These are phyloP conservation scores for Sclerospora graminicola DNA, from an alignment of 352 stramenopile species.

Conservation along the genomic window DNA sequence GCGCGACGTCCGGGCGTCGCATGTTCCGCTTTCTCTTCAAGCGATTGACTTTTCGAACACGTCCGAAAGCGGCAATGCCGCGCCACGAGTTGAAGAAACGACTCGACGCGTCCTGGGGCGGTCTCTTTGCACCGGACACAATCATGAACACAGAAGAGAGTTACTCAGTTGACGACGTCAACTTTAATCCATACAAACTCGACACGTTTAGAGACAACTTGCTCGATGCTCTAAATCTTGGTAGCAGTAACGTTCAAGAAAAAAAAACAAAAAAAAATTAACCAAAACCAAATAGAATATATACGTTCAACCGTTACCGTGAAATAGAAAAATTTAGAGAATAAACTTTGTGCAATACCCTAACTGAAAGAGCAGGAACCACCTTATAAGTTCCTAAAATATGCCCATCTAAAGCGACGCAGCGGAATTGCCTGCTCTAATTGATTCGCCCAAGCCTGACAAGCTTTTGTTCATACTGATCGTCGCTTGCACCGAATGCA, in stretches of 20 bases:
- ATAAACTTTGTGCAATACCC: too few species aligned
- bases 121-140: constrained; percentile 51
- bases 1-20: constrained; percentile 22
- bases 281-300: too few species aligned
- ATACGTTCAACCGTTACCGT: too few species aligned
- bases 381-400: constrained; percentile 1
- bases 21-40: constrained; percentile 45
- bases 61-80: constrained; percentile 13
- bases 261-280: constrained; percentile 10
- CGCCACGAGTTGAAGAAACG: constrained; percentile 36
- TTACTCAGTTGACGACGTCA: constrained; percentile 61
- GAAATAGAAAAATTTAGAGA: too few species aligned
- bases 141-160: constrained; percentile 67
- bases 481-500: constrained; percentile 70
- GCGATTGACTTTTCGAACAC: constrained; percentile 22
- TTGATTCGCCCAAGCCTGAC: constrained; percentile 19
- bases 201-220: constrained; percentile 46
- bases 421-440: constrained; percentile 21
- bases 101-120: constrained; percentile 66
- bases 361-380: neutral
- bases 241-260: constrained; percentile 10
- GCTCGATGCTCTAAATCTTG: constrained; percentile 39
- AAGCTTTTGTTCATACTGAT: constrained; percentile 77
- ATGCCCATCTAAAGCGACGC: constrained; percentile 32
- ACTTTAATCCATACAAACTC: constrained; percentile 73